Base-by-base conservation (phyloP, 768 basidiomycete species). In the Clitopilus passeckerianus region DNA sequence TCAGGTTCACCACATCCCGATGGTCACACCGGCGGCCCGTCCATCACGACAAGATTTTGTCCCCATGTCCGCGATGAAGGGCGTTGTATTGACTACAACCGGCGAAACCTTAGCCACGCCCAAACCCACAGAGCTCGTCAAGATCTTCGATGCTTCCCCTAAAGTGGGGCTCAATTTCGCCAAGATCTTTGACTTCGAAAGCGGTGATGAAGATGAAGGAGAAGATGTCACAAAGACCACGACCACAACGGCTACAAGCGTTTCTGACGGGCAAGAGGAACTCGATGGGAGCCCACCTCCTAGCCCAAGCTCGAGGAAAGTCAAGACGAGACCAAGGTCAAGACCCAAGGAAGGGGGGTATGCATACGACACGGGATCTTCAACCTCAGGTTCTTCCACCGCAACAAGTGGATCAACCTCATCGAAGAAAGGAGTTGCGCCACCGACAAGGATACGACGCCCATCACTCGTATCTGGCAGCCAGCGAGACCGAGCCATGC, bases 1-100 rank as follows among this genome's bases (percentile, higher is more conserved):
- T 52, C 41, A 54, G 53, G 60, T 55, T 34, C 55, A 43, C 53
- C 62, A 52, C 16, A 62, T 71, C 59, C 72, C 67, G 9, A 74
- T 86, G 58, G 79, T 81, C 52, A 89, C 88, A 1, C 87, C 89
- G 0, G 71, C 80, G 14, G 75, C 70, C 27, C 79, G 82, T 30
- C 61, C 73, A 6, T 64, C 69, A 10, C 68, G 67, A 56, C 61
- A 68, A 27, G 76, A 77, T 10, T 69, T 63, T 22, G 68, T 75
- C 33, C 77, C 76, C 1, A 50, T 50, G 46, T 84, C 82, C 3
- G 86, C 86, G 0, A 88, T 88, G 86, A 87, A 87, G 67, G 86
- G 92, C 2, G 89, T 94, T 37, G 79, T 94, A 30, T 77, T 93
- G 35, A 92, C 92, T 0, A 76, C 86, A 7, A 92, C 92, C 0